phyloP scores from a whole-genome alignment of 1,139 yeast species.

The Kodamaea ohmeri region DNA sequence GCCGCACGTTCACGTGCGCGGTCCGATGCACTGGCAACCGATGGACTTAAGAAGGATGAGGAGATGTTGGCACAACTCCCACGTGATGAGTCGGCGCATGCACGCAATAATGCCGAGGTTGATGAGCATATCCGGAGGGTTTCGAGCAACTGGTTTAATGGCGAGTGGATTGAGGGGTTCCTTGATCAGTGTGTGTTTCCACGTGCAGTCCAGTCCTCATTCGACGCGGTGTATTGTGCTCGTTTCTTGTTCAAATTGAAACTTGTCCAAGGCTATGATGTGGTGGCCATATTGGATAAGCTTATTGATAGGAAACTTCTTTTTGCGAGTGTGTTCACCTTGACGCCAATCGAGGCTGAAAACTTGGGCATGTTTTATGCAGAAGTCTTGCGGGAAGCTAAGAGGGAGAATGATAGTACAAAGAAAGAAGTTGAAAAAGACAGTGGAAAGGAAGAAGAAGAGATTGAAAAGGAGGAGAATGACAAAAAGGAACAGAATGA shows the following conservation, averaged over 20 bases:
- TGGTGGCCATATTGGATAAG: constrained; percentile 43
- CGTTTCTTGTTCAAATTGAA: constrained; percentile 54
- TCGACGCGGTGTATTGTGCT: constrained; percentile 76
- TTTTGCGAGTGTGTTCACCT: constrained; percentile 62
- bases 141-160: constrained; percentile 27
- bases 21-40: neutral
- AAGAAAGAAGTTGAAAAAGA: neutral
- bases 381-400: constrained; percentile 49
- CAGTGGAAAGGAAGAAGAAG: neutral
- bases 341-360: constrained; percentile 78
- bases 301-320: constrained; percentile 48
- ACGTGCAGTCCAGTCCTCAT: constrained; percentile 72
- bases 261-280: constrained; percentile 42
- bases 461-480: constrained; percentile 4
- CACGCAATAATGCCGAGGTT: constrained; percentile 19
- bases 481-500: neutral
- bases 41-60: constrained; percentile 19
- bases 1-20: neutral
- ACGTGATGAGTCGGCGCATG: constrained; percentile 32
- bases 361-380: constrained; percentile 75
- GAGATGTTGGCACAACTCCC: constrained; percentile 25
- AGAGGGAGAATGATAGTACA: constrained; percentile 12
- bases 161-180: constrained; percentile 25
- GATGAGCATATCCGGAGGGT: constrained; percentile 16
- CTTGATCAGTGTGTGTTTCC: constrained; percentile 72